A percentile compares a stretch with the other conserved stretches of the same genome.
These are phyloP conservation scores for Quercus glauca DNA, from an alignment of 306 rosid species.

Conservation along the genomic window DNA sequence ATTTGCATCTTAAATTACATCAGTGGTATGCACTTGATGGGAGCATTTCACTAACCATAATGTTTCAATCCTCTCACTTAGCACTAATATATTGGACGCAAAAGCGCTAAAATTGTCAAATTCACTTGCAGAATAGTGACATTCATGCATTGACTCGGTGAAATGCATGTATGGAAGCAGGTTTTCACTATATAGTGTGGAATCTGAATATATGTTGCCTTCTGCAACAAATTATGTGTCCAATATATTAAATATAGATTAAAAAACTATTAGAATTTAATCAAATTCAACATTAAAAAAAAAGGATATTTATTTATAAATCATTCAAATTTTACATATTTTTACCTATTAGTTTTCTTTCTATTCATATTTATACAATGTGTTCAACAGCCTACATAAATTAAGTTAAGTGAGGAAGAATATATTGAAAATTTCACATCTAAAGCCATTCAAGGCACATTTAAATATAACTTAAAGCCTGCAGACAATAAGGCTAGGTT, in stretches of 20 bases:
- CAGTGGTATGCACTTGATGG: neutral
- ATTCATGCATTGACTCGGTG: neutral
- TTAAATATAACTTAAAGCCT: neutral
- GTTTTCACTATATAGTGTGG: neutral
- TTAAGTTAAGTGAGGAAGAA: neutral
- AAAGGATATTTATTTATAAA: neutral
- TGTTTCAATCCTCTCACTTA: too few relatives aligned
- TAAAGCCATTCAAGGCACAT: conserved; percentile 6
- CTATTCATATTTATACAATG: neutral
- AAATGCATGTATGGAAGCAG: neutral
- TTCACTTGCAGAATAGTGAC: neutral
- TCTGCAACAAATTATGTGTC: neutral
- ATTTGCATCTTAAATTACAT: neutral
- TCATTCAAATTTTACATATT: neutral
- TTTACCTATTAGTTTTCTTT: neutral
- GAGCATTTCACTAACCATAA: neutral
- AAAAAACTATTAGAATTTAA: neutral
- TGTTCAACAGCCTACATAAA: neutral
- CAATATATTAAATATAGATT: neutral
- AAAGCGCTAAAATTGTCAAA: neutral
- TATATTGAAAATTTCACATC: neutral
- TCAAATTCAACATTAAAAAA: neutral
- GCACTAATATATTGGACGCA: too few relatives aligned
- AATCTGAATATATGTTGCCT: neutral
- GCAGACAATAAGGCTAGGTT: neutral